phyloP scores from a whole-genome alignment of 2,329 filamentous ascomycete species.

The Elsinoe fawcettii region DNA sequence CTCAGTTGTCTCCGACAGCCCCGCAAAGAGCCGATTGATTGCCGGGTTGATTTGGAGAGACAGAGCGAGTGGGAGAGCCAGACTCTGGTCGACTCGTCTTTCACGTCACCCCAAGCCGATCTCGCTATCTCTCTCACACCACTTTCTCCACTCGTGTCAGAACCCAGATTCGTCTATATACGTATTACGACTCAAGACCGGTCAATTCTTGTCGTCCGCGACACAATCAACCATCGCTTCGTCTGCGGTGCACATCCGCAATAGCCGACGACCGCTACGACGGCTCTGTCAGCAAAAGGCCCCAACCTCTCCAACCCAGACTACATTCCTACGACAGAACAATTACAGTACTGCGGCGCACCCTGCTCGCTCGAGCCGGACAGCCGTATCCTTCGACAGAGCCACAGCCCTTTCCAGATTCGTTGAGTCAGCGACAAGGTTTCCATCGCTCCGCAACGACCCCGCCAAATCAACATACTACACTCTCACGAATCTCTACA shows the following conservation, averaged over 20 bases:
- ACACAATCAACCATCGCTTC: constrained; percentile 1
- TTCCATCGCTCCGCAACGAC: not conserved
- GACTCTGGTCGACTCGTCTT: not conserved
- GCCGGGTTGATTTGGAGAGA: constrained; percentile 2
- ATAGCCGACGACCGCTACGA: constrained; percentile 9
- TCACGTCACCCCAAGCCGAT: constrained; percentile 1
- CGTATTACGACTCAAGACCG: not conserved
- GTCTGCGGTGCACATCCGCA: constrained; percentile 2
- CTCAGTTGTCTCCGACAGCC: not conserved
- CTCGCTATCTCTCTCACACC: not conserved
- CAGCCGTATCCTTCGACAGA: not conserved
- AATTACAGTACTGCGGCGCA: not conserved
- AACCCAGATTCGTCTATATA: not conserved
- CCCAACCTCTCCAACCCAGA: not conserved
- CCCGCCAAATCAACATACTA: not conserved
- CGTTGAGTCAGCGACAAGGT: not conserved
- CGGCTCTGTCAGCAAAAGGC: not conserved
- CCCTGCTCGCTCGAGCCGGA: not conserved
- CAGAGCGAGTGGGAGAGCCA: not conserved
- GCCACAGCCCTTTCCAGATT: not conserved
- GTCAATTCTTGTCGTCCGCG: not conserved
- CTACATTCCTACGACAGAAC: not conserved
- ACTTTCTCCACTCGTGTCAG: not conserved
- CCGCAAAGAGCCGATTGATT: constrained; percentile 7
- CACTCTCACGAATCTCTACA: not conserved